Conservation (phyloP, 2,329 filamentous ascomycete genomes). For the Colletotrichum zoysiae region DNA sequence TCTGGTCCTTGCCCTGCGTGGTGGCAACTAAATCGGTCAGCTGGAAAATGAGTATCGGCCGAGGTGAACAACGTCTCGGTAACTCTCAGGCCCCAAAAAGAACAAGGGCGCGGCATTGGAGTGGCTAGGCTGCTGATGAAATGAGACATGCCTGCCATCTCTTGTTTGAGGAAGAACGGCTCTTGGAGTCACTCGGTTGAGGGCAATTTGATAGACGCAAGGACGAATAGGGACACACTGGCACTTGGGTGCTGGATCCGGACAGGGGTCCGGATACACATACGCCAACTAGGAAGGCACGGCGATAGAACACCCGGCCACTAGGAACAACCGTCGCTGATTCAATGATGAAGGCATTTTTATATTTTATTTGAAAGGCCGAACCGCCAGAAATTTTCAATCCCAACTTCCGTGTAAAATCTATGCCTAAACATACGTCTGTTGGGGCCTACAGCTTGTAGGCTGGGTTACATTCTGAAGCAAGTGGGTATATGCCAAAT, state of each 20-base stretch:
- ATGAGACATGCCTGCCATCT: background rate
- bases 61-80: background rate
- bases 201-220: background rate
- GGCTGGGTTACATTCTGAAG: slow-evolving; percentile 21
- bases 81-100: background rate
- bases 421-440: background rate
- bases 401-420: background rate
- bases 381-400: background rate
- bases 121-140: background rate
- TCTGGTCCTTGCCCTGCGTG: slow-evolving; percentile 92
- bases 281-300: background rate
- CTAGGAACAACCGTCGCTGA: background rate
- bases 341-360: background rate
- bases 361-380: background rate
- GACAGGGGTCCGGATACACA: background rate
- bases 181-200: background rate
- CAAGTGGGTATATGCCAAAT: slow-evolving; percentile 24
- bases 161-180: background rate
- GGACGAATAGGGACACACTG: background rate
- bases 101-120: no score
- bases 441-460: background rate
- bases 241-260: background rate
- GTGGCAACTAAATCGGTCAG: slow-evolving; percentile 62
- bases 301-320: slow-evolving; percentile 1
- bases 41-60: background rate